Base-by-base conservation (phyloP, 805 yeast genomes). In the Sporopachydermia quercuum region DNA sequence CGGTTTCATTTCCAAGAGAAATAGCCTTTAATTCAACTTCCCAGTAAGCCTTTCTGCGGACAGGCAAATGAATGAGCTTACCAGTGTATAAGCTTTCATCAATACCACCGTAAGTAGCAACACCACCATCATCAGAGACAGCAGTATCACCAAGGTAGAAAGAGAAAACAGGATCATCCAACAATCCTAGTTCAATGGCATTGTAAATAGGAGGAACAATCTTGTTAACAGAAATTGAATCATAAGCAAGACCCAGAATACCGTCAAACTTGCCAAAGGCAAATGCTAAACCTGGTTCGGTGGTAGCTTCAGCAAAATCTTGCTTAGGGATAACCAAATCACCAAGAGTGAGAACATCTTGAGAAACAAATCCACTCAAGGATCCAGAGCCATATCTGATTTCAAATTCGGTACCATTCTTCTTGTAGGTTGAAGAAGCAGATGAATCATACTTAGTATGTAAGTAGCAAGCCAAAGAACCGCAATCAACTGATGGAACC, bases 11-110 rank as follows among this genome's bases (percentile, higher is more conserved):
- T 54, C 98, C 98, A 47, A 91, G 71, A 36, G 87, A 83, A 58
- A 91, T 69, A 51, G 94, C 87, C 51, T 85, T 85, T 50, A 91
- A 80, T 51, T 79, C 74, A 44, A 91, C 98, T 70, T 91, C 98
- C 98, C 98, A 91, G 74, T 91, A 91, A 23, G 97, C 98, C 77
- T 87, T 86, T 73, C 98, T 84, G 70, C 98, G 85, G 46, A 91
- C 93, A 43, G 98, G 98, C 63, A 91, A 73, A 86, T 94, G 86
- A 40, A 89, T 82, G 54, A 91, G 71, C 50, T 89, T 75, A 49
- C 98, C 98, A 38, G 66, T 62, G 61, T 66, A 85, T 57, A 76
- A 73, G 45, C 77, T 58, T 50, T 76, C 70, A 56, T 89, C 96
- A 49, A 78, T 68, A 50, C 98, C 98, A 59, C 98, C 98, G 56